These are phyloP conservation scores for Ephemerocybe angulata DNA, from an alignment of 768 basidiomycete species.

Conservation along the genomic window DNA sequence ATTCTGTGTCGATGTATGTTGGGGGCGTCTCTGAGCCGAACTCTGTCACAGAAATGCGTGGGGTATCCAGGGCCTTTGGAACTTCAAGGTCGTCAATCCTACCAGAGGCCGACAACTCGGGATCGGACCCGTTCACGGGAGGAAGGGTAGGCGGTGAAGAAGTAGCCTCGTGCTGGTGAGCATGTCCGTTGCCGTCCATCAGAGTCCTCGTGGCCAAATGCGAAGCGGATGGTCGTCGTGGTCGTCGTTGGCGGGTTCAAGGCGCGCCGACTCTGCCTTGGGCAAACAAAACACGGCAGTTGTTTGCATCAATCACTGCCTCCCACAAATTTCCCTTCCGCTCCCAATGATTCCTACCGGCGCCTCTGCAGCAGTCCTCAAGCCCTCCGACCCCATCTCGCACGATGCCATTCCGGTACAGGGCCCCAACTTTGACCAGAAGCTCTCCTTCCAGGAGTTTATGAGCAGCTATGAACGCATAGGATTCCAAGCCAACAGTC, in stretches of 20 bases:
- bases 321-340: slow-evolving; percentile 1
- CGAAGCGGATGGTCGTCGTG: background rate
- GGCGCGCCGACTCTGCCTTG: background rate
- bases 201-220: background rate
- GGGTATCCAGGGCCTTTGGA: background rate
- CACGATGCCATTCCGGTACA: slow-evolving; percentile 64
- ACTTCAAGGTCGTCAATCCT: background rate
- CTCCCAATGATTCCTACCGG: slow-evolving; percentile 40
- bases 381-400: slow-evolving; percentile 70
- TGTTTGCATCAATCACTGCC: slow-evolving; percentile 3
- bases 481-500: slow-evolving; percentile 95
- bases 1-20: background rate
- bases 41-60: background rate
- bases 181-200: slow-evolving; percentile 6
- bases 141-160: background rate
- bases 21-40: background rate
- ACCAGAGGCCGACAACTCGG: background rate
- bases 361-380: slow-evolving; percentile 75
- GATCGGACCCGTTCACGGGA: background rate
- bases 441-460: slow-evolving; percentile 62
- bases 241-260: background rate
- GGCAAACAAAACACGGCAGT: background rate
- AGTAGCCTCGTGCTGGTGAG: background rate
- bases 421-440: slow-evolving; percentile 84
- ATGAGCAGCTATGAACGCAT: slow-evolving; percentile 81